Conservation (phyloP, 306 rosid species). For the Cicer yamashitae region DNA sequence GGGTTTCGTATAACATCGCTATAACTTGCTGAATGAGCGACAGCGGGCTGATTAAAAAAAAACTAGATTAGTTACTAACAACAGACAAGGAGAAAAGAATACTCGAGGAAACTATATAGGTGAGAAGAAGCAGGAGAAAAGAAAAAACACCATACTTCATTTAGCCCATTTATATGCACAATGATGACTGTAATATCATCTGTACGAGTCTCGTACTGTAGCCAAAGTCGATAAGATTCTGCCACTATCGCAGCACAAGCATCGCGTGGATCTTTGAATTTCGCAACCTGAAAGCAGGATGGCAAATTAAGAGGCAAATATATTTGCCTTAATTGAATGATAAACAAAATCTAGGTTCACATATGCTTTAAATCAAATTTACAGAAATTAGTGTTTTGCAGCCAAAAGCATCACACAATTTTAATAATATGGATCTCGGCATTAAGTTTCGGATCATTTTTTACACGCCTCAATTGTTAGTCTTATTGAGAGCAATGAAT, state of each 20-base stretch:
- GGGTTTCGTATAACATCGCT: constrained; percentile 53
- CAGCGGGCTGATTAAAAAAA: constrained; percentile 55
- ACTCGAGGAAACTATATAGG: constrained; percentile 17
- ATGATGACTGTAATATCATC: constrained; percentile 96
- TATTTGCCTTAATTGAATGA: constrained; percentile 16
- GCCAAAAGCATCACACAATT: constrained; percentile 31
- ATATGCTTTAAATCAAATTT: constrained; percentile 30
- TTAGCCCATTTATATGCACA: constrained; percentile 89
- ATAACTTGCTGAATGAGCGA: constrained; percentile 62
- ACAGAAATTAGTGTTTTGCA: constrained; percentile 25
- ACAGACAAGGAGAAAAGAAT: constrained; percentile 19
- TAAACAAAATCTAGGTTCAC: constrained; percentile 31
- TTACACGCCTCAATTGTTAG: not conserved
- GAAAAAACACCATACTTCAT: constrained; percentile 62
- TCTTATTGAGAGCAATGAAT: not conserved
- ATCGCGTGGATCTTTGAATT: constrained; percentile 93
- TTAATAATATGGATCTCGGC: constrained; percentile 25
- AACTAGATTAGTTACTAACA: constrained; percentile 39
- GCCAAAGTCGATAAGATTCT: constrained; percentile 97
- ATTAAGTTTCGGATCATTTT: constrained; percentile 11
- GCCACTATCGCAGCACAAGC: constrained; percentile 99
- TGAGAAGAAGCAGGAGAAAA: constrained; percentile 24
- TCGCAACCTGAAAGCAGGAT: constrained; percentile 69
- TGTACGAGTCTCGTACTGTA: constrained; percentile 97
- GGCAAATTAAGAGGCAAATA: constrained; percentile 37